Base-by-base conservation (phyloP, 352 stramenopile genomes). In the Blastocystis sp. region DNA sequence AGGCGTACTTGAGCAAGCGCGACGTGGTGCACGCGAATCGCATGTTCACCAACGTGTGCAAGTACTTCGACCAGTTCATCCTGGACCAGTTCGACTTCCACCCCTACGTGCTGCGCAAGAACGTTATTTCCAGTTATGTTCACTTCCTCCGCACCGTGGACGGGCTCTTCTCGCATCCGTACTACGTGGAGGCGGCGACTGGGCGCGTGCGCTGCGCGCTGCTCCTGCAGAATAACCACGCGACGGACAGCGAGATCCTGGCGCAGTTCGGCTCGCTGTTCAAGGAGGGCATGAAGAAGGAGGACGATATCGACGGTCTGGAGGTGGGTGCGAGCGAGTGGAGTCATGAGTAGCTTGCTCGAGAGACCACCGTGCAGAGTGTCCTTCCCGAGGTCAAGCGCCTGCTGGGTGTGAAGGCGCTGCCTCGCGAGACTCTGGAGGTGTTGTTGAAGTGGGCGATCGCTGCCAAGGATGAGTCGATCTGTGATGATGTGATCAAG, bases 21-120 rank as follows among this genome's bases (percentile, higher is more conserved):
- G 66, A 77, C 50, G 9, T 37, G 21, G 66, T 51, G 13, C 66
- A 77, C 50, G 66, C 66, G 2, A 77, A 77, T 51, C 37, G 50
- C 31, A 35, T 77, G 21, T 77, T 60, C 50, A 3, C 24, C 26
- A 74, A 74, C 29, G 63, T 74, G n/a, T 31, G 31, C 26, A 16
- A 12, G 24, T 37, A 74, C 35, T 74, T 74, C 35, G 63, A 74
- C 31, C 31, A 31, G 31, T 85, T 67, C 41, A n/a, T 66, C 0
- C 39, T 66, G 50, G 74, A 85, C 33, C 50, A 66, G 41, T 85
- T 85, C 35, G 74, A 85, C n/a, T 85, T 85, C 50, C 74, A 85
- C 45, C 50, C 51, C 4, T 85, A 85, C 45, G 74, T 67, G 55
- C 74, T 85, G 35, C 74, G 74, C 29, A 85, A 85, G 51, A 26